Percentiles rank a stretch among this genome's conserved stretches.
phyloP scores from a whole-genome alignment of 2,329 filamentous ascomycete species.

The Mycosphaerella arachidis region DNA sequence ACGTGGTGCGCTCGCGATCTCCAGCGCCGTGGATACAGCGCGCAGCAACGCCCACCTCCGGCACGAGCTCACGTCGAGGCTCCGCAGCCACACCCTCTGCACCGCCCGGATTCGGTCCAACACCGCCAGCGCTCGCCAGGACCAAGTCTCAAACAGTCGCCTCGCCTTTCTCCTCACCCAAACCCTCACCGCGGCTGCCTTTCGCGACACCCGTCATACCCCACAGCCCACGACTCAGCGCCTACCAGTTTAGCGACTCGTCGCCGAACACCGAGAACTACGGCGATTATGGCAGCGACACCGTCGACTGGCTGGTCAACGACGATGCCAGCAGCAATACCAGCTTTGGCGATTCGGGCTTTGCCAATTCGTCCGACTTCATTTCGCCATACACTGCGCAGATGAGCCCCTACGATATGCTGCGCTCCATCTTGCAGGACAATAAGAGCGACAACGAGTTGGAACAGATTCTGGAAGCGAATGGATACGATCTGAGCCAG shows the following conservation, averaged over 20 bases:
- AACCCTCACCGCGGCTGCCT: slow-evolving; percentile 84
- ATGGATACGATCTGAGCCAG: slow-evolving; percentile 89
- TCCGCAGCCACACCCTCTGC: slow-evolving; percentile 73
- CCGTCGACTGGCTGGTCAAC: slow-evolving; percentile 91
- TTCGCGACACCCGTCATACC: slow-evolving; percentile 87
- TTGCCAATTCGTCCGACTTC: slow-evolving; percentile 79
- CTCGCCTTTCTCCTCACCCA: slow-evolving; percentile 90
- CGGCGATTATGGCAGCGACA: slow-evolving; percentile 86
- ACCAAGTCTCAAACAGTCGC: slow-evolving; percentile 64
- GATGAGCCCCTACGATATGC: slow-evolving; percentile 97
- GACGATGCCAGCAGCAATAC: slow-evolving; percentile 77
- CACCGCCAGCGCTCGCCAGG: slow-evolving; percentile 70
- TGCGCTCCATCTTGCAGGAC: slow-evolving; percentile 88
- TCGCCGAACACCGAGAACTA: slow-evolving; percentile 79
- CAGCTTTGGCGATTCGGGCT: slow-evolving; percentile 67
- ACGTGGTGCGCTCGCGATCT: slow-evolving; percentile 82
- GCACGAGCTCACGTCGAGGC: slow-evolving; percentile 75
- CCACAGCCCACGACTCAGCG: slow-evolving; percentile 88
- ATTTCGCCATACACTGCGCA: slow-evolving; percentile 65
- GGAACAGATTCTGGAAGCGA: slow-evolving; percentile 78
- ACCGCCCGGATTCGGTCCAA: slow-evolving; percentile 69
- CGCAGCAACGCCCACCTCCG: slow-evolving; percentile 71
- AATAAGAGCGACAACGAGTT: slow-evolving; percentile 90
- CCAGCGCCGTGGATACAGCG: slow-evolving; percentile 83
- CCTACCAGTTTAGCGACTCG: slow-evolving; percentile 88